Base-by-base conservation (phyloP, 176 grass and related monocot genomes). In the Paspalum notatum region DNA sequence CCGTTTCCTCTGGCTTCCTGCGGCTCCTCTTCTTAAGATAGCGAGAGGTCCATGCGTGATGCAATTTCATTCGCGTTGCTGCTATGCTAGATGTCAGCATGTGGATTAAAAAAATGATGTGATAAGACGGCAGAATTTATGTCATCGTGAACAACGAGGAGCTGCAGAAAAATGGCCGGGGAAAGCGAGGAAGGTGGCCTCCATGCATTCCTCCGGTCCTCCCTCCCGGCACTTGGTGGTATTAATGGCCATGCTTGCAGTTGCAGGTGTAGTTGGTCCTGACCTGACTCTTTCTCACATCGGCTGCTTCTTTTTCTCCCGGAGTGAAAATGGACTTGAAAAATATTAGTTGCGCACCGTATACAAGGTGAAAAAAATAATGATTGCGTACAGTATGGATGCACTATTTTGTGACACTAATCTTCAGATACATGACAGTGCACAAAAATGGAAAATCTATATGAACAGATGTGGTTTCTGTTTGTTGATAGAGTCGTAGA, bases 121-220 rank as follows among this genome's bases (percentile, higher is more conserved):
- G 83, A 85, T 85, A 85, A 89, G 72, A 85, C 49, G 61, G 44
- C 66, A 89, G 72, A 82, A 89, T 89, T 89, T 85, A 85, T 89
- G 83, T 51, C 57, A 55, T 78, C 78, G 78, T 7, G 65, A 85
- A 72, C 71, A 85, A 67, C 87, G 77, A 85, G 87, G 87, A 69
- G 80, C n/a, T 56, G 76, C 76, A 80, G 87, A 42, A 64, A 88
- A 81, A 81, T 85, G 71, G 80, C 80, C 75, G 58, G 74, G 27
- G 37, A 51, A 88, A 66, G n/a, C 58, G 26, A 83, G 49, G 74
- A 79, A 88, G 80, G 80, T 89, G 87, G 82, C 65, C 78, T 64
- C 82, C 82, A 89, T 81, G 82, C 82, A 71, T 85, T 80, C 82
- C 87, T 64, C 55, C 38, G 32, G 32, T 32, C 32, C 32, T 32